phyloP scores from a whole-genome alignment of 2,329 filamentous ascomycete genomes.

The Aspergillus sp. region DNA sequence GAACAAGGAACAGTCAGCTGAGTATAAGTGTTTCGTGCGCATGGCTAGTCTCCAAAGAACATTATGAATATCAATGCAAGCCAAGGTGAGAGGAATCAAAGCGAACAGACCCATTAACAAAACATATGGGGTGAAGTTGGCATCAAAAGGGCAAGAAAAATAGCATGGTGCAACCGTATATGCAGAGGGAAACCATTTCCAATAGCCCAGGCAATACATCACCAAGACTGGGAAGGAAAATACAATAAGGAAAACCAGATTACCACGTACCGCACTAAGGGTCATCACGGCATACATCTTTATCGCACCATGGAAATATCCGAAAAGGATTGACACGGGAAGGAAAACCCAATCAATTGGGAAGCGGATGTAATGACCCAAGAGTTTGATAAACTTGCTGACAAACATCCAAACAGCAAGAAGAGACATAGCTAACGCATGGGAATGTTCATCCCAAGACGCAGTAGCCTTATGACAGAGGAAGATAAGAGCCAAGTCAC shows the following conservation, averaged over 20 bases:
- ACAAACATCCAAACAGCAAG: constrained; percentile 77
- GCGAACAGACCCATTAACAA: too few species aligned
- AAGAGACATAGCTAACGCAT: constrained; percentile 58
- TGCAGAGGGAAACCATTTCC: too few species aligned
- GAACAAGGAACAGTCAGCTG: constrained; percentile 3
- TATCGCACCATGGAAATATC: constrained; percentile 89
- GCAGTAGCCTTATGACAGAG: constrained; percentile 69
- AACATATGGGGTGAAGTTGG: too few species aligned
- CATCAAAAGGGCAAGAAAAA: too few species aligned
- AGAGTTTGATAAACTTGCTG: constrained; percentile 87
- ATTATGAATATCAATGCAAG: neutral
- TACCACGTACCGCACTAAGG: constrained; percentile 71
- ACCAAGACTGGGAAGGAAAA: neutral
- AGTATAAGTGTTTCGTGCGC: neutral
- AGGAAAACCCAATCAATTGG: constrained; percentile 77
- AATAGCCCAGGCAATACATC: too few species aligned
- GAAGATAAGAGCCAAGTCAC: constrained; percentile 72
- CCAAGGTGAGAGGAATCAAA: too few species aligned
- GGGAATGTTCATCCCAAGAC: constrained; percentile 56
- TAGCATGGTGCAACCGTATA: too few species aligned
- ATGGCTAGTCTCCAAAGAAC: neutral
- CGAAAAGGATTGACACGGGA: constrained; percentile 84
- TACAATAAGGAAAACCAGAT: neutral
- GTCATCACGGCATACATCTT: constrained; percentile 86
- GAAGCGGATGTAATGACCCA: constrained; percentile 82